Evolutionary conservation across 495 filamentous ascomycete genomes (phyloP).

Genomic region (Xylaria longipes): DNA sequence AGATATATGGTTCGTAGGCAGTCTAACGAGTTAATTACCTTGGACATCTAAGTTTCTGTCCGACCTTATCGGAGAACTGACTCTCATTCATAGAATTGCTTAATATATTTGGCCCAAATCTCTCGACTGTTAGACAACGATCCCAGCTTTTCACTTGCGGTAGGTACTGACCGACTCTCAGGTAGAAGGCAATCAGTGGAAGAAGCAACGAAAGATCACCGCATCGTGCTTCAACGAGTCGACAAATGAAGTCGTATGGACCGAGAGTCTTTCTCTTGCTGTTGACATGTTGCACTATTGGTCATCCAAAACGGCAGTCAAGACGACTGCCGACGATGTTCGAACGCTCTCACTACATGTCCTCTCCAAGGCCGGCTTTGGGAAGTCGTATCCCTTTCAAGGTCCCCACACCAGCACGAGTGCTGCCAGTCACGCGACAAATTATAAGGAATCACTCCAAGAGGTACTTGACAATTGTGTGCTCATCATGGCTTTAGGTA

Average conservation of each 20-base stretch:
- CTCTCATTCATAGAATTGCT: constrained; percentile 21
- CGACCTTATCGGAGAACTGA: no score
- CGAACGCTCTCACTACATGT: constrained; percentile 54
- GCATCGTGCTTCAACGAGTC: constrained; percentile 54
- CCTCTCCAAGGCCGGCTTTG: constrained; percentile 50
- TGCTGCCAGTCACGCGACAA: constrained; percentile 31
- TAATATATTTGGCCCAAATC: constrained; percentile 56
- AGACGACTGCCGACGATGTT: constrained; percentile 43
- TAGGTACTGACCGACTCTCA: no score
- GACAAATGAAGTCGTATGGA: constrained; percentile 55
- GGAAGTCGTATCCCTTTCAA: constrained; percentile 44
- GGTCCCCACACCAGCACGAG: no score
- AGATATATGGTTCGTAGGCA: constrained; percentile 40
- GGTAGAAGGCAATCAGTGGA: constrained; percentile 49
- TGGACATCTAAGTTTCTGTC: no score
- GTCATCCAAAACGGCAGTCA: constrained; percentile 33
- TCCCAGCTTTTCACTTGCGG: no score
- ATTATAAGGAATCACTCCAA: constrained; percentile 43
- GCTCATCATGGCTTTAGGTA: constrained; percentile 39
- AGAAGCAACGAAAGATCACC: constrained; percentile 52
- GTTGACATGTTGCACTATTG: constrained; percentile 54
- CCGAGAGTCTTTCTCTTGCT: constrained; percentile 51
- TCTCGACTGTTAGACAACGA: constrained; percentile 46
- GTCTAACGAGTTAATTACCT: no score
- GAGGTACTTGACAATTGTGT: constrained; percentile 43